phyloP scores from a whole-genome alignment of 1,284 basidiomycete genomes.

The Inonotus obliquus region DNA sequence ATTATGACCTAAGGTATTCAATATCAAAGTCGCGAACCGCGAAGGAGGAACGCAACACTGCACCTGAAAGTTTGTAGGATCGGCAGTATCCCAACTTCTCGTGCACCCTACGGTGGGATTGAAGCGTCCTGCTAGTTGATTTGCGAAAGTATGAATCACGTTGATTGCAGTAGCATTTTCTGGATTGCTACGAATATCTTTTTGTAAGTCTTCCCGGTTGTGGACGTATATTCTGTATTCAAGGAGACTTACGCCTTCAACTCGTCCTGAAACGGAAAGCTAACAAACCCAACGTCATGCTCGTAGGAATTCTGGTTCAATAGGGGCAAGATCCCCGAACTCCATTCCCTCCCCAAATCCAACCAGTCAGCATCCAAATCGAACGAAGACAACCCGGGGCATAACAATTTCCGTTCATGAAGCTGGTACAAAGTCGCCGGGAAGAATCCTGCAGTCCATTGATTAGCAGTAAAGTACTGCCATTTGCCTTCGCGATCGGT shows the following conservation, averaged over 20 bases:
- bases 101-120: conserved; percentile 42
- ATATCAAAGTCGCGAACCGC: neutral
- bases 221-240: neutral
- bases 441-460: conserved; percentile 70
- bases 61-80: conserved; percentile 53
- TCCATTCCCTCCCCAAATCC: conserved; percentile 43
- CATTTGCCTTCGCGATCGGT: conserved; percentile 47
- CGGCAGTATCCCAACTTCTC: conserved; percentile 49
- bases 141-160: conserved; percentile 37
- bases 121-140: conserved; percentile 36
- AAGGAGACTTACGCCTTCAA: conserved; percentile 32
- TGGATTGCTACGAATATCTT: conserved; percentile 32
- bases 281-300: conserved; percentile 69
- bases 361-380: conserved; percentile 45
- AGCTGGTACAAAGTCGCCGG: conserved; percentile 56
- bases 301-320: conserved; percentile 42
- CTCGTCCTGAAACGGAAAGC: conserved; percentile 58
- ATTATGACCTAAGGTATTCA: conserved; percentile 50
- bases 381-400: conserved; percentile 47
- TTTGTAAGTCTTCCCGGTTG: neutral
- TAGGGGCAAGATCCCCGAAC: conserved; percentile 44
- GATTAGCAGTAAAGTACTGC: conserved; percentile 47
- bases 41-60: neutral
- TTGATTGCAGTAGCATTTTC: conserved; percentile 34
- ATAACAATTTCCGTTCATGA: conserved; percentile 45